Evolutionary conservation across 2,329 filamentous ascomycete genomes (phyloP), one percentile per base, ranked within the genome.

Genomic region (Colletotrichum tropicicola): DNA sequence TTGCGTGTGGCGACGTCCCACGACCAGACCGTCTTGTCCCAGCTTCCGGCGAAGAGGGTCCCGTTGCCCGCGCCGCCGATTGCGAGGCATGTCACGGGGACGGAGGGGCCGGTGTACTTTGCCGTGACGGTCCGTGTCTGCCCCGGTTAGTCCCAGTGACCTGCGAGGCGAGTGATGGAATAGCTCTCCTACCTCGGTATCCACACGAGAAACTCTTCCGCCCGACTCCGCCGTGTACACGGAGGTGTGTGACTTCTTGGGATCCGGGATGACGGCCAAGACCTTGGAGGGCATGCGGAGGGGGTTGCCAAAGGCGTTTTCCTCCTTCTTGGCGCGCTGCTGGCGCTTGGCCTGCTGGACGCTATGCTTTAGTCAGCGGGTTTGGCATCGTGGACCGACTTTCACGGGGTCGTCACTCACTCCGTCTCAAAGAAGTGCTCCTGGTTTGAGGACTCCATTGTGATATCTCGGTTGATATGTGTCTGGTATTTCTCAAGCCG

Each of bases 361-460:
- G 52, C 54, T 57, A 17, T 2, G 6, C 1, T 6, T 5, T 2
- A 1, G 45, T 67, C 21, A 62, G 74, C 19, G 73, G 53, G 2
- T 3, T 19, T 9, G 12, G 12, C 10, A 12, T n/a, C 9, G 17
- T 28, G 35, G 12, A n/a, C n/a, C n/a, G 4, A 12, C 1, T n/a
- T 7, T 17, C 71, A 80, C 85, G 3, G 5, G 7, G 35, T 15
- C 6, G 30, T 21, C 23, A 77, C 89, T 79, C 80, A 96, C 93
- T 94, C 92, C 28, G 94, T 97, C 78, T 98, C 92, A 75, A 98
- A 98, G 82, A 97, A 98, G 74, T 96, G 89, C 28, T 91, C 90
- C 54, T 90, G 86, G 73, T 97, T 88, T 53, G 87, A 85, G 27
- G 92, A 91, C 68, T 88, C 86, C 77, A 92, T 91, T 83, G 87